phyloP scores from a whole-genome alignment of 1,284 basidiomycete species.

The Rhodotorula sp. region DNA sequence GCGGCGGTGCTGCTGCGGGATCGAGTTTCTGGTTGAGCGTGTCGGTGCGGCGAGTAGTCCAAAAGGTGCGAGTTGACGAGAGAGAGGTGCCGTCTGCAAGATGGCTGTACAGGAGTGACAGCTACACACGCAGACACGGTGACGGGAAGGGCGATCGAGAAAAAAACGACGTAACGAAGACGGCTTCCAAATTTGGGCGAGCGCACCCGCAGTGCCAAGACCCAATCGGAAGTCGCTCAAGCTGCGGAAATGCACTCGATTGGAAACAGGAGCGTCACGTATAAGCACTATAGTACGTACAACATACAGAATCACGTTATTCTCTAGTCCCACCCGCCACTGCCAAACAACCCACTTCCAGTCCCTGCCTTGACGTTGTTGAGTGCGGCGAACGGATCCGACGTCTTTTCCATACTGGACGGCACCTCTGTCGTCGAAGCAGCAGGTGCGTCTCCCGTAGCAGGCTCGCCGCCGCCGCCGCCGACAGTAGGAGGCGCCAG shows the following conservation, averaged over 20 bases:
- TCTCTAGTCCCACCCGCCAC: constrained; percentile 25
- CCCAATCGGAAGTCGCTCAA: no score
- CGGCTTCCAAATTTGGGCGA: no score
- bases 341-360: constrained; percentile 17
- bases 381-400: not conserved
- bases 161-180: no score
- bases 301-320: not conserved
- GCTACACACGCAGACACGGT: no score
- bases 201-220: no score
- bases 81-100: not conserved
- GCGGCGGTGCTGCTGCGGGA: not conserved
- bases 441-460: no score
- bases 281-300: not conserved
- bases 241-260: no score
- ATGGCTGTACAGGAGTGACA: no score
- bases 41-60: not conserved
- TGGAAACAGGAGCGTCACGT: not conserved
- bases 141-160: no score
- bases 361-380: not conserved
- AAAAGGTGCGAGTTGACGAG: not conserved
- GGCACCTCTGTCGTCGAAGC: not conserved
- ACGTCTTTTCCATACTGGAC: not conserved
- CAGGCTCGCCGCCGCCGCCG: not conserved
- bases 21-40: not conserved
- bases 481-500: not conserved